Percentiles rank a stretch among this genome's conserved stretches.
phyloP scores from a whole-genome alignment of 495 filamentous ascomycete genomes.

The Neurospora sublineolata region DNA sequence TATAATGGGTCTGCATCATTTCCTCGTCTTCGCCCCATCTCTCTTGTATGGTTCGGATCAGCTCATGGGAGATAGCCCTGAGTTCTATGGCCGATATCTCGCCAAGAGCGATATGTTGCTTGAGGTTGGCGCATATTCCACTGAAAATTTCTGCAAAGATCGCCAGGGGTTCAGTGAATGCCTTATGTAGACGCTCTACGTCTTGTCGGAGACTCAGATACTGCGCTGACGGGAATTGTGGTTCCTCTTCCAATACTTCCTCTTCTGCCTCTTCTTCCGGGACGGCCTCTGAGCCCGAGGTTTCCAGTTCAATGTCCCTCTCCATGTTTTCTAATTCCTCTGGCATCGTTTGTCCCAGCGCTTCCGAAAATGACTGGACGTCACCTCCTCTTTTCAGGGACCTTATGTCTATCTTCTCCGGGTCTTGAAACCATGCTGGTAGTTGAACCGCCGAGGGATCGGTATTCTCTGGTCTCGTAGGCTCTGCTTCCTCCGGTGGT shows the following conservation, averaged over 20 bases:
- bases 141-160: background rate
- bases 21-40: background rate
- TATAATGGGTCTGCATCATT: background rate
- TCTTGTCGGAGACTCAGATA: background rate
- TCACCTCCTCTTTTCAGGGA: background rate
- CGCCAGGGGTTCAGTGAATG: background rate
- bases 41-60: background rate
- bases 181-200: background rate
- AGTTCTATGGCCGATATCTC: slow-evolving; percentile 1
- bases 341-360: background rate
- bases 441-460: background rate
- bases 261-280: background rate
- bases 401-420: background rate
- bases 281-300: background rate
- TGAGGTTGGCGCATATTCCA: slow-evolving; percentile 5
- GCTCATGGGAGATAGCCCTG: background rate
- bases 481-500: background rate
- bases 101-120: slow-evolving; percentile 8
- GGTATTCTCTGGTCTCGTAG: background rate
- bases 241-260: background rate
- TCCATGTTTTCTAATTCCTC: background rate
- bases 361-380: background rate
- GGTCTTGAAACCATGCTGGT: background rate
- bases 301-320: background rate
- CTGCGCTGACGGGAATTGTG: background rate